phyloP scores from a whole-genome alignment of 306 rosid species.

The Datisca glomerata region DNA sequence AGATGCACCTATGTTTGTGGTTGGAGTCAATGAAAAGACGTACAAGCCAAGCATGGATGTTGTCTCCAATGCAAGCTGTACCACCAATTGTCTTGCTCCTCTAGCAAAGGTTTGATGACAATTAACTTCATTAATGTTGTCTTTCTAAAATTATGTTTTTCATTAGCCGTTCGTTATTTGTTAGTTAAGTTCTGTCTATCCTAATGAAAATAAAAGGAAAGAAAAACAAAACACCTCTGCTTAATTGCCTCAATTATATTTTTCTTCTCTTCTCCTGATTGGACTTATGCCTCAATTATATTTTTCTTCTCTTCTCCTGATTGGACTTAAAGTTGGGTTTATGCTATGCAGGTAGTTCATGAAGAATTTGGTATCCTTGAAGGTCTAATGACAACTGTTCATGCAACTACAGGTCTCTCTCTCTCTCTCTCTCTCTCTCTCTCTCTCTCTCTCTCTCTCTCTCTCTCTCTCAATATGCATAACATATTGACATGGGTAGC shows the following conservation, averaged over 20 bases:
- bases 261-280: neutral
- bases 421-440: constrained; percentile 3
- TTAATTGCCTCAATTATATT: neutral
- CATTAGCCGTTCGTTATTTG: too few relatives aligned
- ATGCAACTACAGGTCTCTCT: constrained; percentile 89
- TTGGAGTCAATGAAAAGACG: constrained; percentile 81
- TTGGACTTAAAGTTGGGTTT: neutral
- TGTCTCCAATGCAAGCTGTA: constrained; percentile 98
- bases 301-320: neutral
- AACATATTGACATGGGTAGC: constrained; percentile 2
- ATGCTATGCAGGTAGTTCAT: constrained; percentile 58
- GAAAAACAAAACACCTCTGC: too few relatives aligned
- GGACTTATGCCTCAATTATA: constrained; percentile 1
- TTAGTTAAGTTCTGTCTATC: too few relatives aligned
- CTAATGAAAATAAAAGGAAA: too few relatives aligned
- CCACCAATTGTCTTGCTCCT: constrained; percentile 98
- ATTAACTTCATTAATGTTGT: too few relatives aligned
- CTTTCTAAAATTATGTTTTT: too few relatives aligned
- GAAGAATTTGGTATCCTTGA: constrained; percentile 92
- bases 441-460: neutral
- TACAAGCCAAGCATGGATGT: constrained; percentile 76
- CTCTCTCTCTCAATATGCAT: neutral
- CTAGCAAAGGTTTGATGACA: constrained; percentile 83
- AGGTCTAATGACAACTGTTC: constrained; percentile 99
- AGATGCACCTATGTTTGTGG: constrained; percentile 97